Evolutionary conservation across 2,329 filamentous ascomycete species (phyloP).

Genomic region (Cercospora sp.): DNA sequence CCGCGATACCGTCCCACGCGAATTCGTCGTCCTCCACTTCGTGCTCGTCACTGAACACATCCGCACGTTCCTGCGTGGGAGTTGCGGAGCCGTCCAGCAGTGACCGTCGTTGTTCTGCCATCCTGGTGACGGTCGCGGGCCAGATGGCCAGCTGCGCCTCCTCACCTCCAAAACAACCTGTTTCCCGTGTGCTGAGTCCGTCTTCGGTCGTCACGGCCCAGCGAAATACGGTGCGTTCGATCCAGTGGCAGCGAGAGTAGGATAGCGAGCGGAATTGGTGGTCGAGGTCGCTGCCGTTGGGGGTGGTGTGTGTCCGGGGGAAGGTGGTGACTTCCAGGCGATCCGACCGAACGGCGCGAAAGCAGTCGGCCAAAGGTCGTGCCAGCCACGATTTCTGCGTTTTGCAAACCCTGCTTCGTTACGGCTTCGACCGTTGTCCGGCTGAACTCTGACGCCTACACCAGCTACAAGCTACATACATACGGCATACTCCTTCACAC

Average conservation of each 20-base stretch:
- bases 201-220: constrained; percentile 9
- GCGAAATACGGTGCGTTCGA: neutral
- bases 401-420: neutral
- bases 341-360: constrained; percentile 4
- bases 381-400: constrained; percentile 8
- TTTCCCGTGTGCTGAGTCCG: constrained; percentile 2
- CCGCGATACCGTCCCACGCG: constrained; percentile 46
- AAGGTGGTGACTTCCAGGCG: constrained; percentile 5
- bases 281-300: constrained; percentile 2
- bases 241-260: neutral
- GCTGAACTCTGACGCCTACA: neutral
- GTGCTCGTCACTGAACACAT: constrained; percentile 54
- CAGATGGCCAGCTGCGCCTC: constrained; percentile 28
- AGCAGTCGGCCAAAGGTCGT: constrained; percentile 7
- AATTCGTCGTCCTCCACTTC: constrained; percentile 48
- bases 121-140: constrained; percentile 22
- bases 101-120: constrained; percentile 32
- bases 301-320: neutral
- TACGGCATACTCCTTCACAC: neutral
- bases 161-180: constrained; percentile 22
- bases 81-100: constrained; percentile 35
- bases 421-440: constrained; percentile 3
- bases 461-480: neutral
- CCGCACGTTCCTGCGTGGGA: constrained; percentile 39
- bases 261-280: constrained; percentile 13